Evolutionary conservation across 805 yeast species (phyloP), one percentile per base, ranked within the genome.

Genomic region (Saturnispora mendoncae): DNA sequence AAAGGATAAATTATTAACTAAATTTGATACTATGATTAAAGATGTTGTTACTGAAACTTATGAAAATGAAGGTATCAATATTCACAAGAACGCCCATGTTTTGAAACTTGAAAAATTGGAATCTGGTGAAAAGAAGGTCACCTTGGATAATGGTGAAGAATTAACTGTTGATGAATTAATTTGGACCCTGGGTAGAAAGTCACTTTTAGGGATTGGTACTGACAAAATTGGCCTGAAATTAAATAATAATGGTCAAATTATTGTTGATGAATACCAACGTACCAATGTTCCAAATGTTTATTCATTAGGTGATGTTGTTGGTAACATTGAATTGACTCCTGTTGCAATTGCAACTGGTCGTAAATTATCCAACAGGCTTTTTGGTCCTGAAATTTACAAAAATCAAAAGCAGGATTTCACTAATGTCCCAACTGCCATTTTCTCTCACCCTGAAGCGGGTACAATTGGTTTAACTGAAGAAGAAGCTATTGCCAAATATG

Each of bases 281-380:
- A 82, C 97, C 7, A 69, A 76, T 38, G 74, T 82, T 49, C 67
- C 74, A 42, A 72, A 77, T 60, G 71, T 92, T 49, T 85, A 72
- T 59, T 81, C 98, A 2, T 67, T 92, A 35, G 99, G 99, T 56
- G 99, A 92, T 61, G 94, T 90, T 46, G 82, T 84, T 33, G 97
- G 96, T 47, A 78, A 83, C 24, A 82, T 84, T 34, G 97, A 92
- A 68, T 74, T 92, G 54, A 92, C 99, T 2, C 99, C 99, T 7
- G 97, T 87, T 33, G 98, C 98, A 29, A 92, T 92, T 66, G 97
- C 98, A 28, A 88, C 98, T 8, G 99, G 99, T 46, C 80, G 99
- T 65, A 84, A 78, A 61, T 72, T 92, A 51, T 76, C 97, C 23
- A 88, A 90, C 68, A 76, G 99, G 60, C 66, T 92, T 46, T 92